A percentile compares a stretch with the other conserved stretches of the same genome.
Evolutionary conservation across 164 flowering plant genomes (phyloP).

Genomic region (Tetrastigma voinierianum): DNA sequence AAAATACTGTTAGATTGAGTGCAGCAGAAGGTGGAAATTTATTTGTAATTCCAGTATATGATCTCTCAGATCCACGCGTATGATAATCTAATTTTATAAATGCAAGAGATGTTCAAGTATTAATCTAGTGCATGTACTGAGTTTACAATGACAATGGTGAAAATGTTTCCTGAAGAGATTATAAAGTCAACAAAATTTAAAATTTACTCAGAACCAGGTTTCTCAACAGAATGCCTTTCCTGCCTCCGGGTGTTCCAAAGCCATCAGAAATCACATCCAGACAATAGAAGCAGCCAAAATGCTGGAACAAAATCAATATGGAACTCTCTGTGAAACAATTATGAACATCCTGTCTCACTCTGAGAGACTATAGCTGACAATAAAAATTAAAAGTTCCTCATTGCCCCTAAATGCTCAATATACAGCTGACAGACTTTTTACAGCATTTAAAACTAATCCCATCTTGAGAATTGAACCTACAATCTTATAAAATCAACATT

Average conservation of each 20-base stretch:
- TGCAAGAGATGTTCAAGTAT: neutral
- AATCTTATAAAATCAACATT: neutral
- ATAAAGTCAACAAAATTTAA: neutral
- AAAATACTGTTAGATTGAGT: conserved; percentile 3
- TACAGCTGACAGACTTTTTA: no score
- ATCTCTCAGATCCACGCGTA: neutral
- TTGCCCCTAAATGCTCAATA: no score
- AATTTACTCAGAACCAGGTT: neutral
- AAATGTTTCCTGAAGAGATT: neutral
- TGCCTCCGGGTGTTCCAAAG: no score
- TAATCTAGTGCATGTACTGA: neutral
- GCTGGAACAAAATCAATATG: neutral
- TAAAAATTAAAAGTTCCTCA: no score
- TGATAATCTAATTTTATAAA: neutral
- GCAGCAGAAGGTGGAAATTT: neutral
- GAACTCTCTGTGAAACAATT: no score
- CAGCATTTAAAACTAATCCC: no score
- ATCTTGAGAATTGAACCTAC: no score
- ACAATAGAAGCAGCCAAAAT: neutral
- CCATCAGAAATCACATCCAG: neutral
- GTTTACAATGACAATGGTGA: neutral
- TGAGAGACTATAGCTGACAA: no score
- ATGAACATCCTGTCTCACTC: neutral
- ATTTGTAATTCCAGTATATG: no score
- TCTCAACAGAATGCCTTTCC: neutral